Percentiles rank a stretch among this genome's conserved stretches.
Conservation (phyloP, 208 protist species). For the Trypanosoma conorhini region DNA sequence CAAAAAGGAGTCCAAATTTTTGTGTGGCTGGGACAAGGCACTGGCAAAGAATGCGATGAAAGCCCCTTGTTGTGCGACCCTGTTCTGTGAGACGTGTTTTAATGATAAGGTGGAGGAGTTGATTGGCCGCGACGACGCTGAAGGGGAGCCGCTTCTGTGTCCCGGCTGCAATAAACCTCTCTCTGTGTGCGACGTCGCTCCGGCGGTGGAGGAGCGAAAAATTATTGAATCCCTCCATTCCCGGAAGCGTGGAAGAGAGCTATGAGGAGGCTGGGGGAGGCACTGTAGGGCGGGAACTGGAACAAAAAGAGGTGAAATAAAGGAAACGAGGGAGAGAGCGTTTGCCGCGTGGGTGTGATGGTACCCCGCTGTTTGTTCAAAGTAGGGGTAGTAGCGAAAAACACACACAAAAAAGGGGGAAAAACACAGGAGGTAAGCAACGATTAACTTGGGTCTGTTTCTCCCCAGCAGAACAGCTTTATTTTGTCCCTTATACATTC, state of each 20-base stretch:
- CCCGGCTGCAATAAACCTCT: conserved; percentile 69
- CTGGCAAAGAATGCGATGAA: conserved; percentile 70
- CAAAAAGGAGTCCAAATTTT: conserved; percentile 4
- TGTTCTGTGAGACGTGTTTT: conserved; percentile 75
- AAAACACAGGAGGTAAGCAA: not conserved
- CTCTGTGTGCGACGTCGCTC: conserved; percentile 66
- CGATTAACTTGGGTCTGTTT: not conserved
- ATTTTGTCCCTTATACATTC: not conserved
- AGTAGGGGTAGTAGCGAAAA: not conserved
- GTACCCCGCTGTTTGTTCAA: too few relatives aligned
- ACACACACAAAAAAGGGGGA: too few relatives aligned
- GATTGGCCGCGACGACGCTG: conserved; percentile 36
- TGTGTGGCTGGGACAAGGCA: conserved; percentile 54
- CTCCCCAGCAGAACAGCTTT: not conserved
- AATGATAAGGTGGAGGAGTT: conserved; percentile 52
- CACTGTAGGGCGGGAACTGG: not conserved
- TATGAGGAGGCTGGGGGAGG: conserved; percentile 7
- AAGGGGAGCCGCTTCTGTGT: conserved; percentile 46
- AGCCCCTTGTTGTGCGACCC: conserved; percentile 58
- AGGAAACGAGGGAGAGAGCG: not conserved
- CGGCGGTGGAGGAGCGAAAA: conserved; percentile 52
- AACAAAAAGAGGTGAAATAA: not conserved
- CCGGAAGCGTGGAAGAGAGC: conserved; percentile 8
- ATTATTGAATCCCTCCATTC: conserved; percentile 39
- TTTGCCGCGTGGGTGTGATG: too few relatives aligned